Evolutionary conservation across 2,329 filamentous ascomycete species (phyloP).

Genomic region (Claviceps humidiphila): DNA sequence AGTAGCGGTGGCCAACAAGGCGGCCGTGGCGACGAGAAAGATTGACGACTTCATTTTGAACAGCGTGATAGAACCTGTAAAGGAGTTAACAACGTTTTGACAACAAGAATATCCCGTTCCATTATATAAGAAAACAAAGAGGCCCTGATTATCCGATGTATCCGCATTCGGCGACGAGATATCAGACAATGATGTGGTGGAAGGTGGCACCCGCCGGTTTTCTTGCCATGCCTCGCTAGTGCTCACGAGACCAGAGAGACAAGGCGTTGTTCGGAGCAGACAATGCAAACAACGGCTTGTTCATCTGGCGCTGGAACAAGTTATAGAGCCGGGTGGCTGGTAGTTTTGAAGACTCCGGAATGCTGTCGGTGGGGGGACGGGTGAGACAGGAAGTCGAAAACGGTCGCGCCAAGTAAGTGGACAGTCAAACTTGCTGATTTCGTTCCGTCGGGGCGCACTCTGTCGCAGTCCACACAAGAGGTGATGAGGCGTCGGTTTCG

Average conservation of each 20-base stretch:
- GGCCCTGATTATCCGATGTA: neutral
- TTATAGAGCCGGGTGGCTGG: slow-evolving; percentile 1
- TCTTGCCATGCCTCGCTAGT: neutral
- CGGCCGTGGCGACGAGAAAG: slow-evolving; percentile 30
- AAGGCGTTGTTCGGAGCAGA: neutral
- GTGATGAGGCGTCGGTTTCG: too few species aligned
- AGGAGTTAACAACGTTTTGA: neutral
- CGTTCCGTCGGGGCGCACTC: too few species aligned
- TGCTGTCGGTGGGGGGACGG: neutral
- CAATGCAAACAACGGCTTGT: neutral
- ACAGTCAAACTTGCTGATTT: neutral
- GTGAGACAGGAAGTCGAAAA: neutral
- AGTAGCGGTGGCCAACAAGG: slow-evolving; percentile 30
- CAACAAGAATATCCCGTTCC: neutral
- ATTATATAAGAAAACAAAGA: neutral
- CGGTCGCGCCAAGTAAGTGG: neutral
- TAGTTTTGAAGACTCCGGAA: neutral
- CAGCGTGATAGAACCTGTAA: neutral
- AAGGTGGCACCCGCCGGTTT: neutral
- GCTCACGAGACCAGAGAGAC: neutral
- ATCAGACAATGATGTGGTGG: neutral
- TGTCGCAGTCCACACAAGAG: too few species aligned
- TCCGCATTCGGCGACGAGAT: neutral
- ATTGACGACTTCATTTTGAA: slow-evolving; percentile 35
- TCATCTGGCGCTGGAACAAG: neutral